Evolutionary conservation across 2,329 filamentous ascomycete genomes (phyloP).

Genomic region (Scedosporium apiospermum): DNA sequence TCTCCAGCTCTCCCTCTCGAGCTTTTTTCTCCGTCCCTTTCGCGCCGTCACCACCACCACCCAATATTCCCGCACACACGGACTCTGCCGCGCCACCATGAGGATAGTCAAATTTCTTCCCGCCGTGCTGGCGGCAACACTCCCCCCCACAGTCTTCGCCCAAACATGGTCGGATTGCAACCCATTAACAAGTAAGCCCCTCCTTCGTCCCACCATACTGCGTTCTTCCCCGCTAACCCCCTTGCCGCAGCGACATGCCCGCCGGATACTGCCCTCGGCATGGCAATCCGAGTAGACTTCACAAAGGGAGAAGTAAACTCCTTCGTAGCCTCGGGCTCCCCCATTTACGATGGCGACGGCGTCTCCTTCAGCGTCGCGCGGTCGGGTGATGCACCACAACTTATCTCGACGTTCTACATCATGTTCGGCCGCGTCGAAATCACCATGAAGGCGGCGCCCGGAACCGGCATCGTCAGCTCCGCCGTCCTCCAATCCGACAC

Average conservation of each 20-base stretch:
- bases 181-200: slow-evolving; percentile 24
- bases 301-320: slow-evolving; percentile 66
- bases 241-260: slow-evolving; percentile 49
- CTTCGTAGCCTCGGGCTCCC: slow-evolving; percentile 61
- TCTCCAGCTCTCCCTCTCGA: too few species aligned
- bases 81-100: neutral
- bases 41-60: too few species aligned
- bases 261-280: slow-evolving; percentile 70
- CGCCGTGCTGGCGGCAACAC: slow-evolving; percentile 14
- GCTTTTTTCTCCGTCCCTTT: too few species aligned
- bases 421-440: slow-evolving; percentile 95
- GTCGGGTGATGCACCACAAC: slow-evolving; percentile 74
- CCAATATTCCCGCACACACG: neutral
- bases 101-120: slow-evolving; percentile 1
- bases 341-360: slow-evolving; percentile 64
- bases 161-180: slow-evolving; percentile 33
- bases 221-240: slow-evolving; percentile 5
- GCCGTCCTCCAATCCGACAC: slow-evolving; percentile 84
- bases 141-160: slow-evolving; percentile 18
- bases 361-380: slow-evolving; percentile 70
- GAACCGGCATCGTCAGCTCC: slow-evolving; percentile 86
- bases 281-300: slow-evolving; percentile 78
- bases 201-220: neutral
- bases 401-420: slow-evolving; percentile 91
- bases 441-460: slow-evolving; percentile 75